phyloP scores from a whole-genome alignment of 202 grass and related monocot genomes.

The Elaeis oleifera region DNA sequence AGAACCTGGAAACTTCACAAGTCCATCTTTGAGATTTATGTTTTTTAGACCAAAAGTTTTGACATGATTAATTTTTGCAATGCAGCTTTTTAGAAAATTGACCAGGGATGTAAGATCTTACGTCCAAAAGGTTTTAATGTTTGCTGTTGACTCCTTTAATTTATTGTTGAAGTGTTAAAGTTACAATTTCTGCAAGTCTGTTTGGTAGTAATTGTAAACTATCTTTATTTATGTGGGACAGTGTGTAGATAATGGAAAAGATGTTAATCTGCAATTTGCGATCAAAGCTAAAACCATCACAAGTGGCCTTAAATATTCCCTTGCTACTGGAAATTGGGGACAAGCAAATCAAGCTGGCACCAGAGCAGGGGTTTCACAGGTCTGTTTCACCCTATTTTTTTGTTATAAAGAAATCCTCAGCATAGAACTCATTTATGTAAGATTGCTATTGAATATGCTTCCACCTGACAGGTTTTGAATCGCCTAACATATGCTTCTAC shows the following conservation, averaged over 20 bases:
- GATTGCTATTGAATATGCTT: background rate
- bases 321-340: constrained; percentile 98
- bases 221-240: constrained; percentile 13
- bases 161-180: no score
- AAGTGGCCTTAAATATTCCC: constrained; percentile 95
- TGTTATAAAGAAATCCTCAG: background rate
- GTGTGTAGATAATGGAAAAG: constrained; percentile 98
- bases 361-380: constrained; percentile 96
- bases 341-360: constrained; percentile 99
- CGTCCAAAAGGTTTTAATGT: constrained; percentile 76
- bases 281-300: constrained; percentile 99
- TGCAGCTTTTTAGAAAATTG: constrained; percentile 95
- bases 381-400: constrained; percentile 24
- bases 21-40: background rate
- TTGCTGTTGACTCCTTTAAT: no score
- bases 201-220: no score
- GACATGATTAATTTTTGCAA: constrained; percentile 13
- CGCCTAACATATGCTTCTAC: constrained; percentile 95
- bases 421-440: no score
- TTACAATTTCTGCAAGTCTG: background rate
- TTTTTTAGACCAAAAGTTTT: constrained; percentile 9
- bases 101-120: constrained; percentile 97
- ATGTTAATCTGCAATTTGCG: constrained; percentile 97
- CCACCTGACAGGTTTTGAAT: constrained; percentile 79
- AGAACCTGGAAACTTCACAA: constrained; percentile 17